A percentile compares a stretch with the other conserved stretches of the same genome.
Evolutionary conservation across 2,329 filamentous ascomycete species (phyloP).

Genomic region (Chaetothyriales sp.): DNA sequence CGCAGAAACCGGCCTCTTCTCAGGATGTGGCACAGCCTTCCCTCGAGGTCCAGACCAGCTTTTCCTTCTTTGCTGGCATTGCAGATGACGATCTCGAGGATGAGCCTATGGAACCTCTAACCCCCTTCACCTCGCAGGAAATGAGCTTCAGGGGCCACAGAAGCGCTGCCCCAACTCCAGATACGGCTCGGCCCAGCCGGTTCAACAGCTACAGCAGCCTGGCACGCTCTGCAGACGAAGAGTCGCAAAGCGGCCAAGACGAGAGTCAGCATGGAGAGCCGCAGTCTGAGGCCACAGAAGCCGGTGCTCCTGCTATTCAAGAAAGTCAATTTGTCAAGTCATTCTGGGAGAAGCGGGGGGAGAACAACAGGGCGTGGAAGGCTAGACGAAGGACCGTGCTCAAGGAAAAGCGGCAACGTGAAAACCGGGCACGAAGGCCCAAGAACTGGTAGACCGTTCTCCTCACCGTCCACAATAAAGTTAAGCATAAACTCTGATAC

Average conservation of each 20-base stretch:
- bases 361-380: constrained; percentile 37
- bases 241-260: constrained; percentile 15
- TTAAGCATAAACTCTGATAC: no score
- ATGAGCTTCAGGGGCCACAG: constrained; percentile 51
- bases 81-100: constrained; percentile 33
- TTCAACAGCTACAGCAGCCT: constrained; percentile 15
- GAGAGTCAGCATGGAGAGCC: constrained; percentile 3
- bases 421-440: constrained; percentile 33
- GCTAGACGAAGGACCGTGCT: constrained; percentile 43
- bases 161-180: constrained; percentile 85
- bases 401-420: constrained; percentile 44
- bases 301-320: constrained; percentile 10
- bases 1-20: constrained; percentile 30
- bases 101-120: constrained; percentile 44
- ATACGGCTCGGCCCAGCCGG: constrained; percentile 60
- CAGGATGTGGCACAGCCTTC: constrained; percentile 23
- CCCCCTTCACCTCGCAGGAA: constrained; percentile 69
- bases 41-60: constrained; percentile 40
- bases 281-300: neutral
- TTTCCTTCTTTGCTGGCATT: constrained; percentile 62
- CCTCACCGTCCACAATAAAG: no score
- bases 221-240: constrained; percentile 9
- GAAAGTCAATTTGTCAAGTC: constrained; percentile 47
- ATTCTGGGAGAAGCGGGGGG: constrained; percentile 42
- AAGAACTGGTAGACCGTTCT: constrained; percentile 10